Conservation (phyloP, 495 filamentous ascomycete genomes). For the Hypoxylon fragiforme region DNA sequence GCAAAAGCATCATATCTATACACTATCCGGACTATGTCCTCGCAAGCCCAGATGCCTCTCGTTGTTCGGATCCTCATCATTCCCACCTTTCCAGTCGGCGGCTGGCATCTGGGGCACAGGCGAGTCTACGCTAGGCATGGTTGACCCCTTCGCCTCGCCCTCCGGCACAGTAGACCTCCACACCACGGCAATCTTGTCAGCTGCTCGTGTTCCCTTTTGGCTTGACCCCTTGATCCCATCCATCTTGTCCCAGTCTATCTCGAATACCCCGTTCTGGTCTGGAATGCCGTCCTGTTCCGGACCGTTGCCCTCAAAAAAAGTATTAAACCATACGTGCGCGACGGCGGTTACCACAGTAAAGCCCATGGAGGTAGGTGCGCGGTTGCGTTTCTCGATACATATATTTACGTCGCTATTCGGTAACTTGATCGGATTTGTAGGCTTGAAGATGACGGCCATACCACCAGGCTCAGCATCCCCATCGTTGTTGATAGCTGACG, state of each 20-base stretch:
- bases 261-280: conserved; percentile 57
- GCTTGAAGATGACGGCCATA: conserved; percentile 76
- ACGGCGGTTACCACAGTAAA: conserved; percentile 89
- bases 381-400: conserved; percentile 71
- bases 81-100: conserved; percentile 70
- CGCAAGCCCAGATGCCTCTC: conserved; percentile 68
- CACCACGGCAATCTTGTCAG: conserved; percentile 84
- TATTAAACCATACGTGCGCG: conserved; percentile 95
- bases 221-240: conserved; percentile 74
- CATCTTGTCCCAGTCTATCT: conserved; percentile 64
- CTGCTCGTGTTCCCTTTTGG: conserved; percentile 76
- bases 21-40: conserved; percentile 61
- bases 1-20: too few relatives aligned
- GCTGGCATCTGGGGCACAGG: conserved; percentile 66
- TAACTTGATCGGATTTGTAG: conserved; percentile 60
- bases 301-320: conserved; percentile 84
- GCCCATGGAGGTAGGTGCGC: conserved; percentile 74
- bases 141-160: conserved; percentile 37
- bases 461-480: conserved; percentile 52
- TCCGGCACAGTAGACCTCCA: conserved; percentile 58
- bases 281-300: conserved; percentile 59
- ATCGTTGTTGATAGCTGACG: conserved; percentile 19
- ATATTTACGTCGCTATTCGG: conserved; percentile 88
- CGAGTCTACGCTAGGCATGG: conserved; percentile 63
- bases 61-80: conserved; percentile 46